A percentile compares a stretch with the other conserved stretches of the same genome.
phyloP scores from a whole-genome alignment of 345 rosid species.

The Litchi chinensis region DNA sequence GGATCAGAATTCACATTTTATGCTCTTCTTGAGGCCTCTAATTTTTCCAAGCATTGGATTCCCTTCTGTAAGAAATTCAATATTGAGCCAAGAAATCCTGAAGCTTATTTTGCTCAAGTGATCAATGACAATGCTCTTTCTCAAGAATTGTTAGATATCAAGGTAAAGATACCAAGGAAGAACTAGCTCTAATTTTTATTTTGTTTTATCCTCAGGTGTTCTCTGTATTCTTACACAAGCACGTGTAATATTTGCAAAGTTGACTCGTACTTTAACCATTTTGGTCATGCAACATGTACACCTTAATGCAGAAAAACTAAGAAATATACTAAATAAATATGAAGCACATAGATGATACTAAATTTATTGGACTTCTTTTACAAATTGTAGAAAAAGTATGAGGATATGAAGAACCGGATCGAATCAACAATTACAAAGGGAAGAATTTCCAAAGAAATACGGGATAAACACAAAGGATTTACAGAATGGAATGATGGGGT shows the following conservation, averaged over 20 bases:
- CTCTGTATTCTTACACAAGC: no score
- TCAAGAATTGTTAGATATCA: slow-evolving; percentile 16
- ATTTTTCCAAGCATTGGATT: slow-evolving; percentile 40
- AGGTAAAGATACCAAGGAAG: slow-evolving; percentile 17
- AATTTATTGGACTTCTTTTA: background rate
- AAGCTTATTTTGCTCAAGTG: slow-evolving; percentile 29
- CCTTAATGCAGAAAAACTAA: no score
- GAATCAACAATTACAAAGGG: slow-evolving; percentile 25
- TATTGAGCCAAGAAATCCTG: slow-evolving; percentile 33
- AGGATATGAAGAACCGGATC: slow-evolving; percentile 30
- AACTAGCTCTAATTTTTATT: no score
- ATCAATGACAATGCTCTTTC: background rate
- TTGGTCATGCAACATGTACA: no score
- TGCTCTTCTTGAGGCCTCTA: slow-evolving; percentile 41
- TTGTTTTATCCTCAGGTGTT: no score
- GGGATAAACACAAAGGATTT: slow-evolving; percentile 37
- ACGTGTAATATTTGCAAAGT: no score
- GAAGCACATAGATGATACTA: background rate
- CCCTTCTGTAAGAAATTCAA: slow-evolving; percentile 37
- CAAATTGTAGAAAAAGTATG: slow-evolving; percentile 20
- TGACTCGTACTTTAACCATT: no score
- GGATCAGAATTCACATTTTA: slow-evolving; percentile 44
- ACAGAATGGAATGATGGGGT: slow-evolving; percentile 28
- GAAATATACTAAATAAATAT: slow-evolving; percentile 6
- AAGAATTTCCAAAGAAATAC: slow-evolving; percentile 24